phyloP scores from a whole-genome alignment of 2,329 filamentous ascomycete species.

The Trichophyton rubrum region DNA sequence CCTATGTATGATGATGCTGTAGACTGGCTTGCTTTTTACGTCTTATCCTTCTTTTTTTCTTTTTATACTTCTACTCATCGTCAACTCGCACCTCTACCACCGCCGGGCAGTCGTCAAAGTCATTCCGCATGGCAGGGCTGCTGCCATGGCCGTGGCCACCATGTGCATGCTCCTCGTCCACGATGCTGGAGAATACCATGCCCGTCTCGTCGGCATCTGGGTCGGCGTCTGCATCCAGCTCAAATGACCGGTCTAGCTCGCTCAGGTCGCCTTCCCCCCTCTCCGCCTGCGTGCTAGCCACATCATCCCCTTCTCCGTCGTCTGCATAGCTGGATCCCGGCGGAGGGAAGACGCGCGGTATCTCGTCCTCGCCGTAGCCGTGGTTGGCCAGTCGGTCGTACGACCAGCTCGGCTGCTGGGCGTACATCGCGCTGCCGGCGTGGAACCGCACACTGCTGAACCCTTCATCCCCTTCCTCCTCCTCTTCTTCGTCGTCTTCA shows the following conservation, averaged over 20 bases:
- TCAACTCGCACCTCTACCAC: constrained; percentile 31
- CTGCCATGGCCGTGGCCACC: neutral
- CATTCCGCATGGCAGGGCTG: constrained; percentile 13
- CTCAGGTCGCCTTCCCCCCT: constrained; percentile 23
- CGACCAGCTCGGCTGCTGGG: constrained; percentile 25
- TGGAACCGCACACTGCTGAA: constrained; percentile 16
- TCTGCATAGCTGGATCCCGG: constrained; percentile 20
- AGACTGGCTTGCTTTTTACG: too few species aligned
- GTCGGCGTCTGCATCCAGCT: neutral
- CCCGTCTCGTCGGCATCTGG: neutral
- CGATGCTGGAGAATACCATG: constrained; percentile 5
- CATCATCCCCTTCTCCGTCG: constrained; percentile 26
- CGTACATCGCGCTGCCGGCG: constrained; percentile 10
- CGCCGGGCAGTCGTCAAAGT: constrained; percentile 28
- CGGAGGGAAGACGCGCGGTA: constrained; percentile 21
- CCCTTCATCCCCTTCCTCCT: constrained; percentile 19
- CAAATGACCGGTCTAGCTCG: constrained; percentile 17
- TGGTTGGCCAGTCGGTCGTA: constrained; percentile 22
- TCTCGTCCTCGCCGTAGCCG: constrained; percentile 8
- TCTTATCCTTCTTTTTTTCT: too few species aligned
- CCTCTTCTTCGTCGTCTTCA: constrained; percentile 16
- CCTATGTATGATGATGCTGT: too few species aligned
- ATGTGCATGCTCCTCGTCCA: constrained; percentile 1
- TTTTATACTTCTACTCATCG: constrained; percentile 14
- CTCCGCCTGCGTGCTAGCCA: constrained; percentile 30